Evolutionary conservation across 2,329 filamentous ascomycete species (phyloP), one percentile per base, ranked within the genome.

Genomic region (Ceratocystis lukuohia): DNA sequence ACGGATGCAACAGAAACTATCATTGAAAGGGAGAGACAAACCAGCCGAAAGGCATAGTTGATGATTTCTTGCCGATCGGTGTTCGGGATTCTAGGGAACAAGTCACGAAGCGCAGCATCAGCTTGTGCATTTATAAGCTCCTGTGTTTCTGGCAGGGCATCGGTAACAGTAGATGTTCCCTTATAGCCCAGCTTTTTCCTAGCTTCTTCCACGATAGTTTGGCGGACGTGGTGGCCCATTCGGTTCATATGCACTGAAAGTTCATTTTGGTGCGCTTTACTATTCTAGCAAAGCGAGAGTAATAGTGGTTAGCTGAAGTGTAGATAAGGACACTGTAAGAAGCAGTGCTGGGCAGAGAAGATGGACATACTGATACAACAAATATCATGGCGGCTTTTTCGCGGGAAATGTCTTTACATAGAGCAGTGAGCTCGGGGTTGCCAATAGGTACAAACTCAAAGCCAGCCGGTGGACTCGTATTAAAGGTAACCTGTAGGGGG

Each of bases 21-120:
- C 2, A 8, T 12, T 41, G 62, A 50, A 4, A 56, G 46, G 12
- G 62, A 37, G 10, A 66, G 44, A 75, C 78, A 70, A 75, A 85
- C 84, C 78, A 82, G 82, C 73, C 80, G 80, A 71, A 87, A 88
- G 20, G 84, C 80, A 71, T 84, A 84, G 62, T 82, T 77, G 33
- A 88, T 81, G 66, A 88, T 85, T 71, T 80, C 78, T 69, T 82
- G 79, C 50, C 84, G 80, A 74, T 87, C 84, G 28, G 82, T 84
- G 69, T 87, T 79, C 8, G 85, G 85, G 64, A 88, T 86, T 66
- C 84, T 78, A 0, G 84, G 85, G 70, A 87, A 87, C 20, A 87
- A 74, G 71, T 87, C 85, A 71, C 82, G 78, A 63, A 88, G 77
- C 8, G 82, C 83, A 33, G 78, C 81, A 72, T 87, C 83, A 64